Conservation (phyloP, 192 early-diverging fungal genomes). For the Glomus cerebriforme region DNA sequence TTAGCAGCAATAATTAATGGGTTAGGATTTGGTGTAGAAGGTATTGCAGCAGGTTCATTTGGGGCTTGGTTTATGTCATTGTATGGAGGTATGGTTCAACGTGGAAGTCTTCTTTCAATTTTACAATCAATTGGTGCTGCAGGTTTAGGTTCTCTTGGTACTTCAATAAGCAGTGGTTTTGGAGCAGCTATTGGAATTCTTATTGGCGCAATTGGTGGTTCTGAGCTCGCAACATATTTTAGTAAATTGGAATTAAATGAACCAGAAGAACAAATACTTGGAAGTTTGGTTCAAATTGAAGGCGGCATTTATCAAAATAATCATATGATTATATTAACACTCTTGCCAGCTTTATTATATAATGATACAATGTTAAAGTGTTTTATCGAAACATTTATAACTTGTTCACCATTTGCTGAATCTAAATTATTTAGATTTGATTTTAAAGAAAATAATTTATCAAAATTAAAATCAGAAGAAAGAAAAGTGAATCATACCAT, state of each 20-base stretch:
- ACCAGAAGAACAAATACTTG: neutral
- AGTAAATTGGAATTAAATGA: neutral
- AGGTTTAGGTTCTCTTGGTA: neutral
- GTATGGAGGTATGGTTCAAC: neutral
- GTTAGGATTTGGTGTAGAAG: neutral
- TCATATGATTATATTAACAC: too few species aligned
- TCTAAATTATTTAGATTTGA: too few species aligned
- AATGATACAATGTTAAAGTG: too few species aligned
- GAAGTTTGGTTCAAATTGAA: neutral
- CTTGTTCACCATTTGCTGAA: too few species aligned
- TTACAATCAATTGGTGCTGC: slow-evolving; percentile 4
- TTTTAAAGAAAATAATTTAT: too few species aligned
- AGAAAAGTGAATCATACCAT: too few species aligned
- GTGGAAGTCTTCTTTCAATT: neutral
- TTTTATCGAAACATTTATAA: too few species aligned
- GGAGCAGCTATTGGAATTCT: neutral
- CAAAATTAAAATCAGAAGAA: too few species aligned
- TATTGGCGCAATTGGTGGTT: neutral
- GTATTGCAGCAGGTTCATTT: neutral
- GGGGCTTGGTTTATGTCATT: neutral
- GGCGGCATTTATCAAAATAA: neutral
- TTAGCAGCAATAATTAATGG: neutral
- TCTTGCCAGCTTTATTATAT: too few species aligned
- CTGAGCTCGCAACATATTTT: neutral
- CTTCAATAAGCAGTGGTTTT: neutral